Conservation (phyloP, 495 filamentous ascomycete genomes). For the Aspergillus nidulans region DNA sequence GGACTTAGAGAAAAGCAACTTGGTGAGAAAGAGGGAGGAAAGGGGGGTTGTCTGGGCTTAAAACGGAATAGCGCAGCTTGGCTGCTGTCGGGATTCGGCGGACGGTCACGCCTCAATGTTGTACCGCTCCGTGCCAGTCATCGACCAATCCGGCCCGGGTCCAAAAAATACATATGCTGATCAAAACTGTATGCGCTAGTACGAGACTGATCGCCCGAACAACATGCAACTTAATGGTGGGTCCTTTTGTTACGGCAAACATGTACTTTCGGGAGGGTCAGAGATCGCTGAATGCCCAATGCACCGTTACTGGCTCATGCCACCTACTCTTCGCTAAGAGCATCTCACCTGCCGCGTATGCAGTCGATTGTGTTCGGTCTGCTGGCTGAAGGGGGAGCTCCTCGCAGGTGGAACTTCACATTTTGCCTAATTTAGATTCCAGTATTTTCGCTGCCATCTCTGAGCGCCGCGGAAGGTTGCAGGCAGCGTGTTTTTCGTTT, state of each 20-base stretch:
- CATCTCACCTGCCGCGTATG: slow-evolving; percentile 8
- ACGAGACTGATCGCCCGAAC: slow-evolving; percentile 18
- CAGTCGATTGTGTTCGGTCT: not conserved
- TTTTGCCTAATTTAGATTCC: too few relatives aligned
- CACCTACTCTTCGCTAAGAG: slow-evolving; percentile 11
- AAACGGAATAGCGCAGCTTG: slow-evolving; percentile 23
- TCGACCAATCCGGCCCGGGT: slow-evolving; percentile 14
- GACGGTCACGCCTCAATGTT: not conserved
- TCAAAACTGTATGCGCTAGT: slow-evolving; percentile 15
- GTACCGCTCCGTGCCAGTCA: slow-evolving; percentile 22
- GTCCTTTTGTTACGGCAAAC: slow-evolving; percentile 17
- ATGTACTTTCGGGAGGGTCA: slow-evolving; percentile 10
- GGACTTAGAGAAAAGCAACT: not conserved
- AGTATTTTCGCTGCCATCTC: too few relatives aligned
- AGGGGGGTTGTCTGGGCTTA: slow-evolving; percentile 8
- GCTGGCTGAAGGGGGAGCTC: not conserved
- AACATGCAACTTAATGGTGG: slow-evolving; percentile 16
- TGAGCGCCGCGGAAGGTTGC: too few relatives aligned
- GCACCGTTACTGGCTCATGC: slow-evolving; percentile 12
- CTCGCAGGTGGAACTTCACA: too few relatives aligned
- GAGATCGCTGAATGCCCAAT: slow-evolving; percentile 12
- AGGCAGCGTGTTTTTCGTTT: too few relatives aligned
- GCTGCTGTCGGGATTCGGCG: slow-evolving; percentile 35
- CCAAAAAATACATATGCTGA: slow-evolving; percentile 23
- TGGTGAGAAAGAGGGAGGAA: slow-evolving; percentile 12